These are phyloP conservation scores for Suillus decipiens DNA, from an alignment of 768 basidiomycete genomes.

Conservation along the genomic window DNA sequence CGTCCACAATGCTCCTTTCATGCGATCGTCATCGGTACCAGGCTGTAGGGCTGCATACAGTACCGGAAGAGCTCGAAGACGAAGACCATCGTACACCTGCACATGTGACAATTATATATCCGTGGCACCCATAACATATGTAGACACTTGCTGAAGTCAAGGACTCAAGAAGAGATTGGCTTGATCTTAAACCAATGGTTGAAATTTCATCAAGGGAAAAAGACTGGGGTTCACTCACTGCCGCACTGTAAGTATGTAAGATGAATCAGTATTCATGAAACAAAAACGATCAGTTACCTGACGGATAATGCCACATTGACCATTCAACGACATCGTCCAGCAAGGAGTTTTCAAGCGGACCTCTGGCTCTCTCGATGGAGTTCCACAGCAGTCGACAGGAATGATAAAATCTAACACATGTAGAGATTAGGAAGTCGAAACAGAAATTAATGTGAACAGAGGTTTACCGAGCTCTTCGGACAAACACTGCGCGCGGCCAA, in stretches of 20 bases:
- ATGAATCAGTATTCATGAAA: conserved; percentile 4
- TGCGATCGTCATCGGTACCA: conserved; percentile 82
- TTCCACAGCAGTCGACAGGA: conserved; percentile 72
- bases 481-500: conserved; percentile 74
- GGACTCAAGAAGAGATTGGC: conserved; percentile 40
- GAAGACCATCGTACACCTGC: conserved; percentile 69
- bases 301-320: conserved; percentile 77
- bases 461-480: conserved; percentile 63
- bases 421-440: conserved; percentile 9
- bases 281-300: conserved; percentile 30
- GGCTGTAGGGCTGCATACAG: conserved; percentile 61
- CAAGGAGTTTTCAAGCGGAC: conserved; percentile 57
- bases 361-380: conserved; percentile 65
- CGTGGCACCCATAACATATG: not conserved
- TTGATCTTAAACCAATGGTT: conserved; percentile 28
- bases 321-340: conserved; percentile 75
- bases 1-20: conserved; percentile 90
- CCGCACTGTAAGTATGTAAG: conserved; percentile 23
- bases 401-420: conserved; percentile 55
- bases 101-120: not conserved
- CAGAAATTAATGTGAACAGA: conserved; percentile 2
- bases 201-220: conserved; percentile 7
- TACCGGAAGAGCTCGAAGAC: conserved; percentile 59
- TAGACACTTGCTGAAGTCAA: conserved; percentile 18
- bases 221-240: conserved; percentile 23